Evolutionary conservation across 2,329 filamentous ascomycete genomes (phyloP).

Genomic region (Delphinella strobiligena): DNA sequence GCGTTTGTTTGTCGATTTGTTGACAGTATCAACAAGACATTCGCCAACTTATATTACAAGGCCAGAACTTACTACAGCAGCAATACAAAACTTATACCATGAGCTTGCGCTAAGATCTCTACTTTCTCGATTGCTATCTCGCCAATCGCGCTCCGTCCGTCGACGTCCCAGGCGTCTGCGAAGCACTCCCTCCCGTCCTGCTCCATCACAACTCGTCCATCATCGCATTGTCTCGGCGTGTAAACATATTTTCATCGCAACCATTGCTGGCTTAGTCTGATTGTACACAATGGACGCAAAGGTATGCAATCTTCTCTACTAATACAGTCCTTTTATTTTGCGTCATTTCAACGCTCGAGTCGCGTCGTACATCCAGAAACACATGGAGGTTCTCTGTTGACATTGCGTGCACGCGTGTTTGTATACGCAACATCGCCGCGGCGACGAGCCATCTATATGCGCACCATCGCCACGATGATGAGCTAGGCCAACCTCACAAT

Average conservation of each 20-base stretch:
- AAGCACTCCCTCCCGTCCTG: conserved; percentile 1
- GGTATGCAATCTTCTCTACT: conserved; percentile 18
- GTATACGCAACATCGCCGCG: too few species aligned
- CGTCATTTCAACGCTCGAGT: too few species aligned
- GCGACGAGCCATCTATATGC: too few species aligned
- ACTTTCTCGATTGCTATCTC: conserved; percentile 1
- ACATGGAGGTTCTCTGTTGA: not conserved
- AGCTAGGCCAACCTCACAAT: too few species aligned
- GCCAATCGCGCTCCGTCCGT: conserved; percentile 1
- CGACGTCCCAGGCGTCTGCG: conserved; percentile 2
- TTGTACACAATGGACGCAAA: conserved; percentile 31
- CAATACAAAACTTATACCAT: not conserved
- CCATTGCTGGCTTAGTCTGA: not conserved
- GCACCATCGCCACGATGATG: too few species aligned
- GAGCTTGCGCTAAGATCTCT: conserved; percentile 5
- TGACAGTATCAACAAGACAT: too few species aligned
- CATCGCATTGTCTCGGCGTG: not conserved
- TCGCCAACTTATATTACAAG: too few species aligned
- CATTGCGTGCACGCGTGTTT: too few species aligned
- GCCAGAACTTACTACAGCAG: too few species aligned
- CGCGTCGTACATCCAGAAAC: too few species aligned
- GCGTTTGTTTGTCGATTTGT: not conserved
- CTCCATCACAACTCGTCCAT: conserved; percentile 3
- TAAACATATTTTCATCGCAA: not conserved
- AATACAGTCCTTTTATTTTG: not conserved